phyloP scores from a whole-genome alignment of 257 asterid genomes.

The Misopates orontium region DNA sequence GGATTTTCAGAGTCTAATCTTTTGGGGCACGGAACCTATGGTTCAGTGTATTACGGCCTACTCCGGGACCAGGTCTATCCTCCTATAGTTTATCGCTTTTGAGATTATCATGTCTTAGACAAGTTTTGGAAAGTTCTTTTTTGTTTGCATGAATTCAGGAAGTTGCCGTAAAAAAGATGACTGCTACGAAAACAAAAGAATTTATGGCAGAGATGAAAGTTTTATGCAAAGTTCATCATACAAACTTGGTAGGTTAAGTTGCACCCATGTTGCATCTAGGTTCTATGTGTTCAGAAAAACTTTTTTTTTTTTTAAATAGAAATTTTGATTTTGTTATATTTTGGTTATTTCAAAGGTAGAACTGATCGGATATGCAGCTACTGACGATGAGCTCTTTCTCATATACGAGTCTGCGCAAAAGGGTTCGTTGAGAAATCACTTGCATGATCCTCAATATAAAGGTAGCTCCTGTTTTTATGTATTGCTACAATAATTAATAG shows the following conservation, averaged over 20 bases:
- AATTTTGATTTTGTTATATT: slow-evolving; percentile 30
- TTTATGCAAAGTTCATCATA: slow-evolving; percentile 94
- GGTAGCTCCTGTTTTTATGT: slow-evolving; percentile 41
- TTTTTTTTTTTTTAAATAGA: slow-evolving; percentile 19
- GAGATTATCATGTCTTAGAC: neutral
- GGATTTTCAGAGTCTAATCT: slow-evolving; percentile 87
- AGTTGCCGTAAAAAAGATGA: slow-evolving; percentile 91
- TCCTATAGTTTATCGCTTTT: slow-evolving; percentile 1
- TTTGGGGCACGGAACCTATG: slow-evolving; percentile 92
- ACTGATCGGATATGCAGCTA: slow-evolving; percentile 88
- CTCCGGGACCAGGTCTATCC: slow-evolving; percentile 80
- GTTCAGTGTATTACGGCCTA: slow-evolving; percentile 82
- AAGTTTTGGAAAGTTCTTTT: slow-evolving; percentile 18
- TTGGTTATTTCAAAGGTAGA: slow-evolving; percentile 74
- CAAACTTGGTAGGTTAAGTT: slow-evolving; percentile 73
- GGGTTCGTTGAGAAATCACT: slow-evolving; percentile 85
- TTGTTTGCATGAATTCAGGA: slow-evolving; percentile 50
- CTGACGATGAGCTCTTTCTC: slow-evolving; percentile 79
- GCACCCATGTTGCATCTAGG: slow-evolving; percentile 5
- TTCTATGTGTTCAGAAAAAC: slow-evolving; percentile 13
- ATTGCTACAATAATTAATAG: neutral
- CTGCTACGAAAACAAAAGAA: slow-evolving; percentile 81
- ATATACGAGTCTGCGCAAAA: slow-evolving; percentile 88
- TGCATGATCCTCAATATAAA: slow-evolving; percentile 84
- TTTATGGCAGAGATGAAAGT: slow-evolving; percentile 94